phyloP scores from a whole-genome alignment of 1,284 basidiomycete species.

The Ustilago esculenta region DNA sequence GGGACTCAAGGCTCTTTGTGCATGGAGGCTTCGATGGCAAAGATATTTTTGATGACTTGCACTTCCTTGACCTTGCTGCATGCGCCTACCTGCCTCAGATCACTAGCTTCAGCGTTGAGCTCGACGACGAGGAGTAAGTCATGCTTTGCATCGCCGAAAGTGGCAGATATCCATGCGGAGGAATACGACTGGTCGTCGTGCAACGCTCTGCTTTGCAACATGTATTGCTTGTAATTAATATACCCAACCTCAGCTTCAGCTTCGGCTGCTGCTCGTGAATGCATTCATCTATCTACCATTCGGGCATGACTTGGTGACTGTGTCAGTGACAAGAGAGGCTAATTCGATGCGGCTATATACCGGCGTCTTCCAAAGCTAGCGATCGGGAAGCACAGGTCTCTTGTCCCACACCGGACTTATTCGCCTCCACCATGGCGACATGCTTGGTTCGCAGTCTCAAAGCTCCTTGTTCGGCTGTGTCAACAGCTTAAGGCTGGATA shows the following conservation, averaged over 20 bases:
- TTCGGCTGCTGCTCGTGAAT: no score
- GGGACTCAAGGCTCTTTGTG: constrained; percentile 83
- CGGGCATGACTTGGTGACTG: no score
- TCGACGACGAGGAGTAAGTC: constrained; percentile 31
- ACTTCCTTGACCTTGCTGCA: constrained; percentile 83
- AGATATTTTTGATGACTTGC: constrained; percentile 83
- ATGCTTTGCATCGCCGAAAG: not conserved
- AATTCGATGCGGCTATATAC: no score
- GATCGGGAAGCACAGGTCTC: no score
- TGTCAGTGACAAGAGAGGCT: no score
- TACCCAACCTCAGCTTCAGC: not conserved
- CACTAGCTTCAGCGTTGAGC: constrained; percentile 68
- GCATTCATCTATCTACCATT: no score
- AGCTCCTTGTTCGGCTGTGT: no score
- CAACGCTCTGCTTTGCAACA: not conserved
- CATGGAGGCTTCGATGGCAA: constrained; percentile 89
- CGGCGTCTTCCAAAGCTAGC: no score
- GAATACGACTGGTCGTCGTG: not conserved
- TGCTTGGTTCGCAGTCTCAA: no score
- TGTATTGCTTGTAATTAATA: not conserved
- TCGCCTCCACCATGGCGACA: no score
- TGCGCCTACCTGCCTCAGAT: constrained; percentile 92
- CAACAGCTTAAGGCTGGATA: no score
- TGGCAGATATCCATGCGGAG: not conserved
- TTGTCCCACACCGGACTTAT: no score